These are phyloP conservation scores for Nephelium lappaceum DNA, from an alignment of 345 rosid species.

Conservation along the genomic window DNA sequence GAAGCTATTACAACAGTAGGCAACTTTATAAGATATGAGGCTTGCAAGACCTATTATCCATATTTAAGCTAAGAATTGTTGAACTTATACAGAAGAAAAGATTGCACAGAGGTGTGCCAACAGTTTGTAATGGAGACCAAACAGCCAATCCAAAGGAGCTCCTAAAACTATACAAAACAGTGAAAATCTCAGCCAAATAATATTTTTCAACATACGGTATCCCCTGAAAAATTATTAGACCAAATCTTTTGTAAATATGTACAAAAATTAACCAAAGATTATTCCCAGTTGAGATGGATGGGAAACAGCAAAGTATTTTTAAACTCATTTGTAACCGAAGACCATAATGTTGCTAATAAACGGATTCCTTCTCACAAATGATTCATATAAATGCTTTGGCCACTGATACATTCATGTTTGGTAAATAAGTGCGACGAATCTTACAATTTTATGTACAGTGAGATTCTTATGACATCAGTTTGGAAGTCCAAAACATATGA, in stretches of 20 bases:
- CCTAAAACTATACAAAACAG: neutral
- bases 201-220: neutral
- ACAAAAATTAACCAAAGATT: neutral
- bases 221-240: neutral
- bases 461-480: neutral
- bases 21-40: neutral
- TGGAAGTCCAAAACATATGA: neutral
- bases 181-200: neutral
- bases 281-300: neutral
- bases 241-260: neutral
- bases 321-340: neutral
- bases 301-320: neutral
- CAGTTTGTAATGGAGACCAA: neutral
- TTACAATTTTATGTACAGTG: neutral
- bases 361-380: neutral
- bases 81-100: too few species aligned
- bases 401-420: neutral
- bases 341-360: neutral
- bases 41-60: neutral
- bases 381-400: neutral
- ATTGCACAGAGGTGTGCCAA: neutral
- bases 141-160: neutral
- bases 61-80: neutral
- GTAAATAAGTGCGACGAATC: neutral
- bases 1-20: neutral